Evolutionary conservation across 2,329 filamentous ascomycete genomes (phyloP), one percentile per base, ranked within the genome.

Genomic region (Fusarium brachygibbosum): DNA sequence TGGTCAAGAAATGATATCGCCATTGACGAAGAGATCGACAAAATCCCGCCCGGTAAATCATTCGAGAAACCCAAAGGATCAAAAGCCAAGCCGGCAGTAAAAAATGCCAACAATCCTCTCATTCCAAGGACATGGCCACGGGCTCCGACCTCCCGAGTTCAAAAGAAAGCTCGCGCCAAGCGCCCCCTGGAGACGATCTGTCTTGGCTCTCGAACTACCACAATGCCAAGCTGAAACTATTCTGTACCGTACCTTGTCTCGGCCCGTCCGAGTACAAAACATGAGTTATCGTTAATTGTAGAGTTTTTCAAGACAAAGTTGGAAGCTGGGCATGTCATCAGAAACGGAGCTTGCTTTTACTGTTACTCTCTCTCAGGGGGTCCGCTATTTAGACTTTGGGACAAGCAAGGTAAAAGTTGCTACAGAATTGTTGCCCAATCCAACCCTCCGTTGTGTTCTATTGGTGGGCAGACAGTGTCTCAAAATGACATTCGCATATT

Each of bases 321-420:
- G 40, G 53, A n/a, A 53, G 31, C 42, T 50, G 37, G 4, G 35
- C 38, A 55, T 63, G 49, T 48, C 58, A 49, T 23, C 35, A n/a
- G 17, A 32, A 42, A 41, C n/a, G 29, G 34, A 58, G 23, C 23
- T 25, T 25, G n/a, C 23, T 25, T 25, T 6, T n/a, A n/a, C n/a
- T n/a, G n/a, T 25, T 25, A 4, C 4, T 25, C 23, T 25, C 5
- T 6, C 6, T 25, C 23, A 21, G 42, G 21, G 50, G 58, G 5
- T 28, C 59, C 60, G 28, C 19, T 51, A 11, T 59, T 65, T 60
- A 65, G 53, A 65, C 60, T 65, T 59, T 52, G 7, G 11, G 35
- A 23, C 35, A 35, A 50, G 19, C 17, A 32, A 21, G 40, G 19
- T 35, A 46, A 53, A 28, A 25, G 28, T 53, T 42, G 23, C 34